Evolutionary conservation across 495 filamentous ascomycete species (phyloP).

Genomic region (Choiromyces venosus): DNA sequence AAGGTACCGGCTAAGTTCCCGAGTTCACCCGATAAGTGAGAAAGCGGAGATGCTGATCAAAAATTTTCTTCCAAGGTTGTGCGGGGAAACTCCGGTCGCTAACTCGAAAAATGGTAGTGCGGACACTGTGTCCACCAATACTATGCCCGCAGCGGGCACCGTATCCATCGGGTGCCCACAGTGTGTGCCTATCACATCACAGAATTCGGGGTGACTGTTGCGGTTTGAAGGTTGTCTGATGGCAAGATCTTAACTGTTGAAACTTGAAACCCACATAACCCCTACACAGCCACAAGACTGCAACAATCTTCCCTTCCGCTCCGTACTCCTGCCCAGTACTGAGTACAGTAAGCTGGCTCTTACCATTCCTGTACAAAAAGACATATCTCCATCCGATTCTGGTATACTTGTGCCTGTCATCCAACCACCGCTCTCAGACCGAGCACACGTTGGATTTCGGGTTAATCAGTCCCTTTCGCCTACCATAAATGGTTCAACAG

Average conservation of each 20-base stretch:
- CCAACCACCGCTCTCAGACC: not conserved
- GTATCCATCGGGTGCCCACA: not conserved
- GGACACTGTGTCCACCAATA: not conserved
- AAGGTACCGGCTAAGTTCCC: constrained; percentile 25
- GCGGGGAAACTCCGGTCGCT: constrained; percentile 28
- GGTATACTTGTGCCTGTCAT: not conserved
- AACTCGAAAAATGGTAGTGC: not conserved
- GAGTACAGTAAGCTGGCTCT: not conserved
- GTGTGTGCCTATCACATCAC: not conserved
- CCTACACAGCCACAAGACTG: not conserved
- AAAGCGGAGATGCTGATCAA: constrained; percentile 19
- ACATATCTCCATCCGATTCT: not conserved
- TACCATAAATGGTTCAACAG: not conserved
- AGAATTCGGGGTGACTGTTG: not conserved
- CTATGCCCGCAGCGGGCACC: not conserved
- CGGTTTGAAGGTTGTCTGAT: not conserved
- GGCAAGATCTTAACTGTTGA: not conserved
- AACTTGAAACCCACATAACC: not conserved
- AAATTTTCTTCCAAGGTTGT: constrained; percentile 21
- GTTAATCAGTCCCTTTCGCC: constrained; percentile 10
- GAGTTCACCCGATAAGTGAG: constrained; percentile 22
- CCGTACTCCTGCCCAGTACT: not conserved
- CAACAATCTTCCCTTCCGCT: not conserved
- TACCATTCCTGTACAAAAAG: not conserved
- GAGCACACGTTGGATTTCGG: not conserved